Evolutionary conservation across 495 filamentous ascomycete genomes (phyloP), one percentile per base, ranked within the genome.

Genomic region (Penicillium pancosmium): DNA sequence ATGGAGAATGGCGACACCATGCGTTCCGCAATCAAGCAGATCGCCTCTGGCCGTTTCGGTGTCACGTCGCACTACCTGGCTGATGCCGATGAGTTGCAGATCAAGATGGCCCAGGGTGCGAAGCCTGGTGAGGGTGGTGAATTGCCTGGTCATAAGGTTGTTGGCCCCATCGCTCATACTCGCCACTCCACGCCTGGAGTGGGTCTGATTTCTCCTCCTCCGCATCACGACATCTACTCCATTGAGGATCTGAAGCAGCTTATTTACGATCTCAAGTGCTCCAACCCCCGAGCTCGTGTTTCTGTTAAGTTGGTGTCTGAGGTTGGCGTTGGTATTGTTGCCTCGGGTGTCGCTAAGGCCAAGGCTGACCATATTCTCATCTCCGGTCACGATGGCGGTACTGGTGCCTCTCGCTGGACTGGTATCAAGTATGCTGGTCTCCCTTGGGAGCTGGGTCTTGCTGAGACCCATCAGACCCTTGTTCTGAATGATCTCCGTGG

Each of bases 31-130:
- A 99, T 99, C 80, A 99, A 99, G 79, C 94, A 99, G 76, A 90
- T 99, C 63, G 94, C 94, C 27, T 98, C 94, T 11, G 94, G 95
- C 46, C 91, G 94, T 60, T 99, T 99, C 68, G 94, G 94, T 81
- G 94, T 99, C 59, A 99, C 95, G 9, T 94, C 92, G 34, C 91
- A 95, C 80, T 99, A 98, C 73, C 84, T 99, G n/a, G 93, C 94
- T 41, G 94, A 99, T 73, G 91, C 94, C 13, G 94, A 99, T 72
- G 93, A 99, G 77, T 80, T 99, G 36, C 94, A 99, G 78, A 99
- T 99, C 82, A 99, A 99, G 84, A 99, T 99, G 94, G 94, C 94
- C 10, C 94, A 99, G 77, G 94, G 94, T 67, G 94, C 94, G 52
- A 99, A 99, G 84, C 94, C 94, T 61, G 94, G 94, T 69, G 94